Evolutionary conservation across 805 yeast species (phyloP).

Genomic region (Wickerhamiella shivajii): DNA sequence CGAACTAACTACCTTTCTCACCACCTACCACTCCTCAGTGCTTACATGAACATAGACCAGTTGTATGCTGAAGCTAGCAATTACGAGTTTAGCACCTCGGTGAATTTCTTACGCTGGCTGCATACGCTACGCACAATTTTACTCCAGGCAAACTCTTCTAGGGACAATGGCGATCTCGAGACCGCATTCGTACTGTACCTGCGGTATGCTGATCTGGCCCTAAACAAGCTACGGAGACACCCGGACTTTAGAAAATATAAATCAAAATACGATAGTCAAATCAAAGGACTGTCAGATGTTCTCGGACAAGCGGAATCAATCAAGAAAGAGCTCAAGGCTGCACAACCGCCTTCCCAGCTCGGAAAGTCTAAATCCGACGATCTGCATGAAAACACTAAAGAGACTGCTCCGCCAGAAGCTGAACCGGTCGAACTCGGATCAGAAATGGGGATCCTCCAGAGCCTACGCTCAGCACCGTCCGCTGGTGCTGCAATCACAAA

Average conservation of each 20-base stretch:
- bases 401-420: no score
- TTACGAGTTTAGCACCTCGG: slow-evolving; percentile 37
- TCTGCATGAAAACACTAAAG: no score
- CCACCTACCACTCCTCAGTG: no score
- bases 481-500: no score
- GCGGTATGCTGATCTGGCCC: slow-evolving; percentile 43
- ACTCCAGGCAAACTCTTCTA: slow-evolving; percentile 32
- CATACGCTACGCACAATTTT: slow-evolving; percentile 35
- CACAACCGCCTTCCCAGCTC: no score
- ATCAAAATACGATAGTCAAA: slow-evolving; percentile 8
- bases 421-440: no score
- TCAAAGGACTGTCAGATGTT: slow-evolving; percentile 16
- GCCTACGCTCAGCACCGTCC: no score
- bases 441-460: no score
- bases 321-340: no score
- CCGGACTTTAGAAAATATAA: slow-evolving; percentile 28
- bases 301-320: slow-evolving; percentile 20
- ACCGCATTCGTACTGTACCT: slow-evolving; percentile 43
- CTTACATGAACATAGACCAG: slow-evolving; percentile 17
- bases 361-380: no score
- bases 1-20: no score
- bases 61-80: slow-evolving; percentile 35
- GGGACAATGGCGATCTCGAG: slow-evolving; percentile 29
- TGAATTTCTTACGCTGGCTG: slow-evolving; percentile 41
- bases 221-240: slow-evolving; percentile 33